Evolutionary conservation across 345 rosid species (phyloP).

Genomic region (Camelina neglecta): DNA sequence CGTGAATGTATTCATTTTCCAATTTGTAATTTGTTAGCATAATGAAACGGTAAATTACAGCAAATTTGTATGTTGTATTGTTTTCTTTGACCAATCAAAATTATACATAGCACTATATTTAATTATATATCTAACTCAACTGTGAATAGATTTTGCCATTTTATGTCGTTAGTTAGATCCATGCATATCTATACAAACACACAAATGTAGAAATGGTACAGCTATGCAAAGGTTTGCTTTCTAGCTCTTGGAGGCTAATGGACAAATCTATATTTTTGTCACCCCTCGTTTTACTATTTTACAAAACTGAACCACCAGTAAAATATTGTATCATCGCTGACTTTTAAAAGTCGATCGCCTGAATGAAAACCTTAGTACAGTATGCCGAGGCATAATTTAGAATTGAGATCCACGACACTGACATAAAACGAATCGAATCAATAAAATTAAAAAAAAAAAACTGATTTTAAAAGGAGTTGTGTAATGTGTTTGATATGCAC

Average conservation of each 20-base stretch:
- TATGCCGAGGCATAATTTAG: neutral
- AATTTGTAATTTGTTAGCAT: constrained; percentile 10
- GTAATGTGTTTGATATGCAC: neutral
- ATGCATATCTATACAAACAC: neutral
- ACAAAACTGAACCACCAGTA: neutral
- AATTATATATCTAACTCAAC: neutral
- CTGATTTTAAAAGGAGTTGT: neutral
- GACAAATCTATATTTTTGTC: neutral
- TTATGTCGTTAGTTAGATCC: neutral
- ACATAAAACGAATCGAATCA: constrained; percentile 3
- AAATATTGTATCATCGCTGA: neutral
- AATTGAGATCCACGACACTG: constrained; percentile 7
- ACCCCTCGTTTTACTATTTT: neutral
- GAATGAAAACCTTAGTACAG: neutral
- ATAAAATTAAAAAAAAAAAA: neutral
- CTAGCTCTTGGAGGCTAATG: neutral
- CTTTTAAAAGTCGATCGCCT: neutral
- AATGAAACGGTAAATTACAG: neutral
- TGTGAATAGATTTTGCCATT: neutral
- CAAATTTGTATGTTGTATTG: too few species aligned
- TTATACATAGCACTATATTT: too few species aligned
- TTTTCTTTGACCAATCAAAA: neutral
- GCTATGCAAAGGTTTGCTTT: neutral
- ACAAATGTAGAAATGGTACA: neutral
- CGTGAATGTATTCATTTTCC: constrained; percentile 14